These are phyloP conservation scores for Taiwanofungus camphoratus DNA, from an alignment of 1,284 basidiomycete genomes.

Conservation along the genomic window DNA sequence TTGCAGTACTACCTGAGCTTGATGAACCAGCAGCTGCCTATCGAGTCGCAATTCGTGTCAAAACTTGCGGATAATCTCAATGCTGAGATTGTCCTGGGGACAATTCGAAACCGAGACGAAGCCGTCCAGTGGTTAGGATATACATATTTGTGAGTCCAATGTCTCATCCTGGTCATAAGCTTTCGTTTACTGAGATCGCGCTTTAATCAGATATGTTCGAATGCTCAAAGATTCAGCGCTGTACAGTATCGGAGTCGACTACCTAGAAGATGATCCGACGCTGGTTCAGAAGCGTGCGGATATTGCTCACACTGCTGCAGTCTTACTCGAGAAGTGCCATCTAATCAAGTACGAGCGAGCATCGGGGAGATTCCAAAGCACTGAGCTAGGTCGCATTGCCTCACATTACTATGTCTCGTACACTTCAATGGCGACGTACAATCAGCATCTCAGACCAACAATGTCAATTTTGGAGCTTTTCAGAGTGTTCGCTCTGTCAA, in stretches of 20 bases:
- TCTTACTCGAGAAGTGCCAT: conserved; percentile 90
- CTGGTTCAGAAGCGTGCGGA: conserved; percentile 94
- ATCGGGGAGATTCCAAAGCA: conserved; percentile 85
- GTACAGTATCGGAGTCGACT: conserved; percentile 89
- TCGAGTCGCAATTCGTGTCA: conserved; percentile 93
- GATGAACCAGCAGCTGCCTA: conserved; percentile 94
- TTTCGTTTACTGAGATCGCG: conserved; percentile 5
- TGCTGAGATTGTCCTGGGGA: conserved; percentile 96
- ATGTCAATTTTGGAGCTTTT: conserved; percentile 92
- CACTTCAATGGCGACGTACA: conserved; percentile 95
- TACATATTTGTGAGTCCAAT: conserved; percentile 74
- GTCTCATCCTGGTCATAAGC: neutral
- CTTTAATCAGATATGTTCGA: conserved; percentile 73
- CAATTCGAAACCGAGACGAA: conserved; percentile 92
- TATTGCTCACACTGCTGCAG: conserved; percentile 92
- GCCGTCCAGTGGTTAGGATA: conserved; percentile 98
- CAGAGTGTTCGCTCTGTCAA: conserved; percentile 93
- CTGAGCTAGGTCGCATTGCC: conserved; percentile 91
- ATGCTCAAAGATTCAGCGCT: conserved; percentile 90
- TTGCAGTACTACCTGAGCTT: conserved; percentile 95
- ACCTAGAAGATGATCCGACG: conserved; percentile 79
- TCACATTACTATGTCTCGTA: conserved; percentile 97
- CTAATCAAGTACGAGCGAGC: conserved; percentile 92
- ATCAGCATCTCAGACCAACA: conserved; percentile 86
- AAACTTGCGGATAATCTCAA: conserved; percentile 96